Evolutionary conservation across 768 basidiomycete species (phyloP).

Genomic region (Rhodotorula babjevae): DNA sequence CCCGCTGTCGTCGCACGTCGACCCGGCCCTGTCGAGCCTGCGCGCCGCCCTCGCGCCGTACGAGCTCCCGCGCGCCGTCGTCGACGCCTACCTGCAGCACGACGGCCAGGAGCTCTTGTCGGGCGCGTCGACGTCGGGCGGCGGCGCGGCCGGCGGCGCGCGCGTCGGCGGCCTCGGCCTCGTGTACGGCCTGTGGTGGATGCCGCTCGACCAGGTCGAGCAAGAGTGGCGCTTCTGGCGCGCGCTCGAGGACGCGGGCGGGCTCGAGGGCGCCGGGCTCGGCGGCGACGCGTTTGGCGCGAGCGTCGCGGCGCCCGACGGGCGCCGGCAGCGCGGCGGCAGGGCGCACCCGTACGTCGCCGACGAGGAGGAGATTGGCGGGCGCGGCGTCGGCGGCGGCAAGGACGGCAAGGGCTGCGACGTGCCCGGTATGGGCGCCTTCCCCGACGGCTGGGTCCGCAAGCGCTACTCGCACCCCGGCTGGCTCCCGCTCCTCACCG

Average conservation of each 20-base stretch:
- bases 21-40: constrained; percentile 43
- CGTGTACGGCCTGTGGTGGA: constrained; percentile 88
- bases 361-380: background rate
- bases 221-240: constrained; percentile 97
- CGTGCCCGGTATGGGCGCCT: constrained; percentile 69
- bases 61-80: constrained; percentile 70
- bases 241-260: constrained; percentile 81
- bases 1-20: background rate
- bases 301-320: constrained; percentile 1
- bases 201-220: constrained; percentile 86
- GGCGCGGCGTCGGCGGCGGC: background rate
- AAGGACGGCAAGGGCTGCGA: background rate
- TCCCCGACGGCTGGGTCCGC: constrained; percentile 84
- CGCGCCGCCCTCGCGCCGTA: constrained; percentile 66
- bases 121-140: constrained; percentile 57
- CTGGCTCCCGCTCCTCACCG: constrained; percentile 92
- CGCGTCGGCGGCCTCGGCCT: constrained; percentile 72
- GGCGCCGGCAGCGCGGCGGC: background rate
- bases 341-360: constrained; percentile 13
- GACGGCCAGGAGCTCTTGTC: constrained; percentile 83
- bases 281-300: constrained; percentile 63
- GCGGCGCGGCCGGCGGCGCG: constrained; percentile 40
- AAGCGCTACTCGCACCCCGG: constrained; percentile 86
- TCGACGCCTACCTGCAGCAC: constrained; percentile 78
- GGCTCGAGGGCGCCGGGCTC: constrained; percentile 65